Percentiles rank a stretch among this genome's conserved stretches.
Evolutionary conservation across 768 basidiomycete genomes (phyloP).

Genomic region (Trametes meyenii): DNA sequence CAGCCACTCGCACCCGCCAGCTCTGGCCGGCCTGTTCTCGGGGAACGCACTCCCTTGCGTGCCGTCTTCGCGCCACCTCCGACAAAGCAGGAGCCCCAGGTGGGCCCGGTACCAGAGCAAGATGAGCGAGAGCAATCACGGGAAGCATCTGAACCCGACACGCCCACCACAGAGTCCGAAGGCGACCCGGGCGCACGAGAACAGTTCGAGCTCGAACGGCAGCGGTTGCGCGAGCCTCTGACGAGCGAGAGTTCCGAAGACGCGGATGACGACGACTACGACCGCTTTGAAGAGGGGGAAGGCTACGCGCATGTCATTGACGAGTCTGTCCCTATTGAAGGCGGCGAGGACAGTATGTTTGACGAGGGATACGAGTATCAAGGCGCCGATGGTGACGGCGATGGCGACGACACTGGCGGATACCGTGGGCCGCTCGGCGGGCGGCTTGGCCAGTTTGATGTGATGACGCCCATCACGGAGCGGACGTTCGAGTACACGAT

Average conservation of each 20-base stretch:
- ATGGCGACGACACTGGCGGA: slow-evolving; percentile 28
- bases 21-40: slow-evolving; percentile 13
- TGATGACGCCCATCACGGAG: slow-evolving; percentile 98
- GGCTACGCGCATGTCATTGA: neutral
- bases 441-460: slow-evolving; percentile 80
- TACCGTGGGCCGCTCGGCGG: slow-evolving; percentile 61
- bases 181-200: slow-evolving; percentile 5
- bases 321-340: slow-evolving; percentile 4
- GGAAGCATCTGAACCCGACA: neutral
- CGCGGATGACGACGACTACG: slow-evolving; percentile 26
- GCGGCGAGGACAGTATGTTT: slow-evolving; percentile 18
- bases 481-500: slow-evolving; percentile 84
- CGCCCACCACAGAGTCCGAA: slow-evolving; percentile 19
- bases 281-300: slow-evolving; percentile 1
- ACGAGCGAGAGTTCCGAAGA: slow-evolving; percentile 26
- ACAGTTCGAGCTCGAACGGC: slow-evolving; percentile 14
- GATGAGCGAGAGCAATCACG: slow-evolving; percentile 21
- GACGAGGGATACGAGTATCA: slow-evolving; percentile 6
- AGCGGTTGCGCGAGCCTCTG: slow-evolving; percentile 10
- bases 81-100: slow-evolving; percentile 31
- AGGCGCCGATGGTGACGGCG: slow-evolving; percentile 7
- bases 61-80: slow-evolving; percentile 21
- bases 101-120: slow-evolving; percentile 11
- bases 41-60: slow-evolving; percentile 28
- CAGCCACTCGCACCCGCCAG: slow-evolving; percentile 7